These are phyloP conservation scores for Rostrohypoxylon terebratum DNA, from an alignment of 495 filamentous ascomycete species.

Conservation along the genomic window DNA sequence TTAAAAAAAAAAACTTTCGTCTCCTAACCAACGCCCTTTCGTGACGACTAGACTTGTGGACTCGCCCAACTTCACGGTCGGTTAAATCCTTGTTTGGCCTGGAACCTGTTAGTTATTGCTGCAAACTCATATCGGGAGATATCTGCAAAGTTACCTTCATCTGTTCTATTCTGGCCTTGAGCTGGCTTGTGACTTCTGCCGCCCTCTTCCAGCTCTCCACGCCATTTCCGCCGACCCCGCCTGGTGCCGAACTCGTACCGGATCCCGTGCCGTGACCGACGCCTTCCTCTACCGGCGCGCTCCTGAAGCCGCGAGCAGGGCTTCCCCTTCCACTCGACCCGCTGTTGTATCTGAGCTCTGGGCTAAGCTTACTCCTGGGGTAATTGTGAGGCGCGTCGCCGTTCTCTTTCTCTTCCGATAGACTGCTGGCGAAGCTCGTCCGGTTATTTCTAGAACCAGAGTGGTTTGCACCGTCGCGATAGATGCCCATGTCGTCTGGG, in stretches of 20 bases:
- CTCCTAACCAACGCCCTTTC: conserved; percentile 35
- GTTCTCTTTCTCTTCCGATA: conserved; percentile 88
- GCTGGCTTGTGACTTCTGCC: conserved; percentile 96
- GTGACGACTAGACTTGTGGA: conserved; percentile 19
- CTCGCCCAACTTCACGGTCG: conserved; percentile 39
- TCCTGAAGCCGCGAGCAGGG: conserved; percentile 60
- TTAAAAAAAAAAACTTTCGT: too few species aligned
- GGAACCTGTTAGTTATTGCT: conserved; percentile 4
- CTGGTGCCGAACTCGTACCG: conserved; percentile 52
- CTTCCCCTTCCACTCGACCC: conserved; percentile 68
- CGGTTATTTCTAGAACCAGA: conserved; percentile 55
- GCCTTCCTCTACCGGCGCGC: conserved; percentile 44
- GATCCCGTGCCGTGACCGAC: conserved; percentile 43
- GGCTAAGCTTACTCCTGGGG: conserved; percentile 65
- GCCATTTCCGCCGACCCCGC: conserved; percentile 62
- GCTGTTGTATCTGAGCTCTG: conserved; percentile 62
- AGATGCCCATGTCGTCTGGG: conserved; percentile 64
- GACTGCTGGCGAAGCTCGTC: conserved; percentile 77
- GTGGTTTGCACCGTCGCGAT: conserved; percentile 63
- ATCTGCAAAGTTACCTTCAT: conserved; percentile 64
- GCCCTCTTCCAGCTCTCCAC: conserved; percentile 97
- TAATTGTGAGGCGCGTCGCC: conserved; percentile 57
- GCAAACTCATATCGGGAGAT: not conserved
- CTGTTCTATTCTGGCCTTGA: conserved; percentile 94
- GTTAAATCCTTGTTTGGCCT: conserved; percentile 54